Base-by-base conservation (phyloP, 75 land plant species). In the Pinus taeda region DNA sequence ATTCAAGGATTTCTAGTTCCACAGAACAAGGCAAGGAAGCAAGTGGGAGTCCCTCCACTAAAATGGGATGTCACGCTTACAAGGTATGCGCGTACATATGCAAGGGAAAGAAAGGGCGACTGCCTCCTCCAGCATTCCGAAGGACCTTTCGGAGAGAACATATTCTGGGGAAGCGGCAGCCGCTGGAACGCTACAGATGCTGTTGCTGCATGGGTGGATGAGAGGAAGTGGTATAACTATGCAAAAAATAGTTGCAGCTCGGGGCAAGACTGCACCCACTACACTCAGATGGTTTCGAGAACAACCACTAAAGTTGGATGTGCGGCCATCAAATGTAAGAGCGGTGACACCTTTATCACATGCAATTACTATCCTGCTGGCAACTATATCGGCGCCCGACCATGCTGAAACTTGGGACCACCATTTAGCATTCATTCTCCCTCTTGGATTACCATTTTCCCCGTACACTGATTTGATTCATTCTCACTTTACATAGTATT, bases 331-430 rank as follows among this genome's bases (percentile, higher is more conserved):
- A 42, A 0, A 39, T 91, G 93, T 75, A 66, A 26, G 66, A 78
- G 60, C 24, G 88, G 90, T 1, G 70, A 33, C 15, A 67, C 65
- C 17, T 82, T 88, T 81, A 74, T 84, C 63, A 84, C 29, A 69
- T 91, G 93, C 83, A 88, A 76, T 77, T 91, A 91, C 72, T 57
- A 79, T 56, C 89, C 93, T n/a, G 86, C 83, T 15, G 88, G 88
- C 4, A 90, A 87, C 77, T 83, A 58, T 14, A 37, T 87, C 29
- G 87, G 86, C 0, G 78, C 85, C 65, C 75, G 81, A 4, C 91
- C 89, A 21, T 87, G 81, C 39, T 89, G 61, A 75, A 64, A 24
- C 71, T 24, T 17, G 33, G 33, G 0, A 33, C 33, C 8, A 4
- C 21, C 61, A 59, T 59, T 59, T 6, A 6, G 7, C 61, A 20